Conservation (phyloP, 345 rosid genomes). For the Combretum micranthum region DNA sequence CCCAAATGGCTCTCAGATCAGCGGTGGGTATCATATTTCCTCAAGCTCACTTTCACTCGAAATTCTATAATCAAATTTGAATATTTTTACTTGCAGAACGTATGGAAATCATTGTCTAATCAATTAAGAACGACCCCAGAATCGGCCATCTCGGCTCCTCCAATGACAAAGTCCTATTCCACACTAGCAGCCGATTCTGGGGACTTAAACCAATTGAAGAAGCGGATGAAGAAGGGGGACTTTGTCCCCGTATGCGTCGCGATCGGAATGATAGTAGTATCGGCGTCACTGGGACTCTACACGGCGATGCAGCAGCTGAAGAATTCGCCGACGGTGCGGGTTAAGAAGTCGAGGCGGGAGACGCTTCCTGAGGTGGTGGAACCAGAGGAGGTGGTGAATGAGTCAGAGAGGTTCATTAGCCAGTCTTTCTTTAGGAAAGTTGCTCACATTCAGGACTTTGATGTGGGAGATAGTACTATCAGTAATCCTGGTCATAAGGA, state of each 20-base stretch:
- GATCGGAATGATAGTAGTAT: slow-evolving; percentile 32
- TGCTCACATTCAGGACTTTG: slow-evolving; percentile 47
- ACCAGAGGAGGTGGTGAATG: slow-evolving; percentile 45
- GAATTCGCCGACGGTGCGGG: slow-evolving; percentile 49
- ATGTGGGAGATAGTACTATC: slow-evolving; percentile 10
- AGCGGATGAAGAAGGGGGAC: slow-evolving; percentile 24
- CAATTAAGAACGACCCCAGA: not conserved
- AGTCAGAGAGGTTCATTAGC: slow-evolving; percentile 29
- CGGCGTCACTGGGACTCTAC: slow-evolving; percentile 44
- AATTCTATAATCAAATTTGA: too few relatives aligned
- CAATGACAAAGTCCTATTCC: not conserved
- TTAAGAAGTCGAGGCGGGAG: slow-evolving; percentile 57
- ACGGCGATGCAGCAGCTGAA: slow-evolving; percentile 47
- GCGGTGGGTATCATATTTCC: too few relatives aligned
- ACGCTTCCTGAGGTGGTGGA: slow-evolving; percentile 54
- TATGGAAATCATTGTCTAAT: not conserved
- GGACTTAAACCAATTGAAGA: not conserved
- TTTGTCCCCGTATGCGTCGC: slow-evolving; percentile 35
- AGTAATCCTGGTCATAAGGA: slow-evolving; percentile 22
- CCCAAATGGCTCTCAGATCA: too few relatives aligned
- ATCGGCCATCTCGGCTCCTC: not conserved
- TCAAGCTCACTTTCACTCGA: too few relatives aligned
- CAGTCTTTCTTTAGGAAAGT: slow-evolving; percentile 61
- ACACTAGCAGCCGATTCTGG: not conserved
- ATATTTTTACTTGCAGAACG: not conserved